Conservation (phyloP, 1,139 yeast genomes). For the Suhomyces coccinellae region DNA sequence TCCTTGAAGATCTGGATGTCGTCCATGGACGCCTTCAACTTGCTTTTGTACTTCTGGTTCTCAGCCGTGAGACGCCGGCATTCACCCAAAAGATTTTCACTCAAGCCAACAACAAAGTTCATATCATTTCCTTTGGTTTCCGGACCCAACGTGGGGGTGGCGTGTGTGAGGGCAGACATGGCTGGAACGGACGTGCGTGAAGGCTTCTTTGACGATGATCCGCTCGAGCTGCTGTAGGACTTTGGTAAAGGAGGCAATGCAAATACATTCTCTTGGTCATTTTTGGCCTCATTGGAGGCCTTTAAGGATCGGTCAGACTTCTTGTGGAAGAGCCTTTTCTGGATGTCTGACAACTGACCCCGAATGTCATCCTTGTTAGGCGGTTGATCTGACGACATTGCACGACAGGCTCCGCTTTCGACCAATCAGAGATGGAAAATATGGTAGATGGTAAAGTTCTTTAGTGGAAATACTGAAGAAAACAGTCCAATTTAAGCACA, state of each 20-base stretch:
- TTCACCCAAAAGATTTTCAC: slow-evolving; percentile 75
- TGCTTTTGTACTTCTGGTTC: slow-evolving; percentile 51
- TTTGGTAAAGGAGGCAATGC: slow-evolving; percentile 22
- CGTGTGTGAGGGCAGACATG: slow-evolving; percentile 23
- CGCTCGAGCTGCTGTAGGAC: background rate
- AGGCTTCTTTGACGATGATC: slow-evolving; percentile 1
- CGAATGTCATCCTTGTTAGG: slow-evolving; percentile 44
- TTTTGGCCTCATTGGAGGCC: slow-evolving; percentile 9
- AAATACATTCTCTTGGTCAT: slow-evolving; percentile 24
- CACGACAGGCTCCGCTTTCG: too few relatives aligned
- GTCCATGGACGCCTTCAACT: slow-evolving; percentile 42
- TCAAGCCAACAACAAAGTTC: slow-evolving; percentile 78
- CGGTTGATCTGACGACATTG: slow-evolving; percentile 7
- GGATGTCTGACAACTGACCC: slow-evolving; percentile 61
- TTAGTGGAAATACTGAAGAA: background rate
- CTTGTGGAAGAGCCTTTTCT: slow-evolving; percentile 47
- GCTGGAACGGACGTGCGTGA: slow-evolving; percentile 16
- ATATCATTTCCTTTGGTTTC: slow-evolving; percentile 62
- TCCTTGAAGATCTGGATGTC: slow-evolving; percentile 41
- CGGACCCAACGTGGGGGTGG: slow-evolving; percentile 41
- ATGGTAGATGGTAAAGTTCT: too few relatives aligned
- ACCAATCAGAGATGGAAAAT: background rate
- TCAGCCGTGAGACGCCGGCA: slow-evolving; percentile 78
- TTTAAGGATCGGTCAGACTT: slow-evolving; percentile 16
- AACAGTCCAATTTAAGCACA: background rate